Conservation (phyloP, 257 asterid species). For the Osmanthus fragrans region DNA sequence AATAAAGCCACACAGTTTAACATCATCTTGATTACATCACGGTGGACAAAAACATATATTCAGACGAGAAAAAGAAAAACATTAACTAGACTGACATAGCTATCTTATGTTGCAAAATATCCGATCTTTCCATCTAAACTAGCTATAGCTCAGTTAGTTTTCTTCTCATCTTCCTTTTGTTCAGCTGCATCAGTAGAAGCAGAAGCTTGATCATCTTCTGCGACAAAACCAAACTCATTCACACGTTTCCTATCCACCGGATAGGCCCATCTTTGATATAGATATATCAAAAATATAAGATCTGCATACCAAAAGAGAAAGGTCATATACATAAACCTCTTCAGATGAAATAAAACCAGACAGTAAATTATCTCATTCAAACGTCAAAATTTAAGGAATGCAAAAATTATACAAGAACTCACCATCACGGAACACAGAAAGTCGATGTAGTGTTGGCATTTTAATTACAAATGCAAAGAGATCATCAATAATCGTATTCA, state of each 20-base stretch:
- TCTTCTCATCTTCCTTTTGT: constrained; percentile 70
- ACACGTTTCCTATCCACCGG: constrained; percentile 95
- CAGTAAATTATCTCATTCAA: neutral
- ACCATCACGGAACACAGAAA: constrained; percentile 99
- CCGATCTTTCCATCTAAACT: neutral
- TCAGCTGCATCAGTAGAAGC: constrained; percentile 32
- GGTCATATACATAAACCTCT: neutral
- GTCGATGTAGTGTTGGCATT: constrained; percentile 94
- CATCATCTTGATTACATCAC: neutral
- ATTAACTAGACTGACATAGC: neutral
- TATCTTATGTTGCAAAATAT: neutral
- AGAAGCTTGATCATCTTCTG: constrained; percentile 65
- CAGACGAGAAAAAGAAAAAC: neutral
- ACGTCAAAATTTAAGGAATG: neutral
- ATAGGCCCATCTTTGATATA: constrained; percentile 86
- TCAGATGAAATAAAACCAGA: neutral
- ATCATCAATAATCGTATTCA: constrained; percentile 95
- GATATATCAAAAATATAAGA: constrained; percentile 79
- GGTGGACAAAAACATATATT: neutral
- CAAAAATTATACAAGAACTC: constrained; percentile 31
- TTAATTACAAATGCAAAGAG: constrained; percentile 96
- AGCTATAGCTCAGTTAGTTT: constrained; percentile 60
- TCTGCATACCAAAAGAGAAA: constrained; percentile 49
- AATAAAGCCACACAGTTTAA: neutral
- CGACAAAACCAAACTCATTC: constrained; percentile 93